Evolutionary conservation across 164 flowering plant species (phyloP).

Genomic region (Saururus chinensis): DNA sequence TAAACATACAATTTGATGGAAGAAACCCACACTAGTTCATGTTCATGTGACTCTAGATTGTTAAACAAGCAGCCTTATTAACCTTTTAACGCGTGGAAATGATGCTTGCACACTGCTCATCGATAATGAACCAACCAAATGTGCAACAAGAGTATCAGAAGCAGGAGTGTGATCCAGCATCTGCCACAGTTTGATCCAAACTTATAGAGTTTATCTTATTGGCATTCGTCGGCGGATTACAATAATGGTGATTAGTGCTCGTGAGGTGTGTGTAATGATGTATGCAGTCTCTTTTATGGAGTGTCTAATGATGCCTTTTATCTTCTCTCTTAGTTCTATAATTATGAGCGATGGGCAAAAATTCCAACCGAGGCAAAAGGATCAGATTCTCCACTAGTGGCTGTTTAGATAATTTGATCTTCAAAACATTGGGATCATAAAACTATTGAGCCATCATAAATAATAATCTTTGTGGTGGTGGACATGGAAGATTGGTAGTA

Average conservation of each 20-base stretch:
- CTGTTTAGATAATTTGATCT: background rate
- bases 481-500: too few species aligned
- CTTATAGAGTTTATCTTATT: background rate
- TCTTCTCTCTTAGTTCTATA: background rate
- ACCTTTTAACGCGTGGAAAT: conserved; percentile 1
- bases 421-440: background rate
- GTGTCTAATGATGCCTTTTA: conserved; percentile 3
- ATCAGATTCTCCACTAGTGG: background rate
- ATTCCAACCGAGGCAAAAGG: background rate
- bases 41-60: background rate
- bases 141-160: background rate
- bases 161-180: background rate
- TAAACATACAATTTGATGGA: background rate
- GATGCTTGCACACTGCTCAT: background rate
- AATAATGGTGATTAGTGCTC: background rate
- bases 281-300: background rate
- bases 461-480: too few species aligned
- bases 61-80: background rate
- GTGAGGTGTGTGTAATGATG: conserved; percentile 6
- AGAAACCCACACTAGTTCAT: background rate
- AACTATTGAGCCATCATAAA: background rate
- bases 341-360: background rate
- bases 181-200: background rate
- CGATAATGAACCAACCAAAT: background rate
- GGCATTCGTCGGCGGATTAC: background rate